These are phyloP conservation scores for Cyclotella kingstonii DNA, from an alignment of 108 stramenopile species.

Conservation along the genomic window DNA sequence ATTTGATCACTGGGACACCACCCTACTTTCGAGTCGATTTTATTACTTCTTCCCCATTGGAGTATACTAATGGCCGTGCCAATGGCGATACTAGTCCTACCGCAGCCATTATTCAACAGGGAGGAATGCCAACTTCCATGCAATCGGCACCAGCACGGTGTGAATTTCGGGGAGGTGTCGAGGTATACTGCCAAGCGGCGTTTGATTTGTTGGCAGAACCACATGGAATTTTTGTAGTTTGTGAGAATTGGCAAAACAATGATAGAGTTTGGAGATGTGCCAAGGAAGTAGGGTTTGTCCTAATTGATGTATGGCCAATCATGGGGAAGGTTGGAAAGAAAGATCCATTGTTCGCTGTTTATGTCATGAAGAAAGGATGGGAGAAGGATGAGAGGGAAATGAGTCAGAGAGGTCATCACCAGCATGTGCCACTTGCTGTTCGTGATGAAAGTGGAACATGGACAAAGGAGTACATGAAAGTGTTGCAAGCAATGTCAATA, in stretches of 20 bases:
- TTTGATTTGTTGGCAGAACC: slow-evolving; percentile 24
- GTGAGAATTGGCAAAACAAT: slow-evolving; percentile 67
- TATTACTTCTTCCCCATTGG: slow-evolving; percentile 2
- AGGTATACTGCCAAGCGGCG: slow-evolving; percentile 65
- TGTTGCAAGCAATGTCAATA: slow-evolving; percentile 51
- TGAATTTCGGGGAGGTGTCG: slow-evolving; percentile 76
- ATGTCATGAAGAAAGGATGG: slow-evolving; percentile 44
- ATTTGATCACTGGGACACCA: slow-evolving; percentile 68
- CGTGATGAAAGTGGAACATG: slow-evolving; percentile 45
- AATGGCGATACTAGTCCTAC: slow-evolving; percentile 22
- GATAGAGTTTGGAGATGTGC: slow-evolving; percentile 50
- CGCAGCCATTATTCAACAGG: slow-evolving; percentile 56
- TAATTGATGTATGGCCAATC: slow-evolving; percentile 33
- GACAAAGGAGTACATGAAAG: slow-evolving; percentile 45
- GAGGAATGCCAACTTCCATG: slow-evolving; percentile 64
- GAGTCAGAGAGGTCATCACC: background rate
- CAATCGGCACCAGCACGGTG: slow-evolving; percentile 68
- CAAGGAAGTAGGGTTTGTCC: slow-evolving; percentile 22
- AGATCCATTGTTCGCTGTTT: slow-evolving; percentile 50
- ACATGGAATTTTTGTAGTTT: slow-evolving; percentile 51
- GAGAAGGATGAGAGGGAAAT: background rate
- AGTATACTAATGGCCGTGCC: background rate
- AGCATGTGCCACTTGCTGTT: slow-evolving; percentile 30
- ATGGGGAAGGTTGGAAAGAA: slow-evolving; percentile 29
- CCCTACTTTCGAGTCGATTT: slow-evolving; percentile 73